Base-by-base conservation (phyloP, 441 rosid genomes). In the Euphorbia schlechtendalii region DNA sequence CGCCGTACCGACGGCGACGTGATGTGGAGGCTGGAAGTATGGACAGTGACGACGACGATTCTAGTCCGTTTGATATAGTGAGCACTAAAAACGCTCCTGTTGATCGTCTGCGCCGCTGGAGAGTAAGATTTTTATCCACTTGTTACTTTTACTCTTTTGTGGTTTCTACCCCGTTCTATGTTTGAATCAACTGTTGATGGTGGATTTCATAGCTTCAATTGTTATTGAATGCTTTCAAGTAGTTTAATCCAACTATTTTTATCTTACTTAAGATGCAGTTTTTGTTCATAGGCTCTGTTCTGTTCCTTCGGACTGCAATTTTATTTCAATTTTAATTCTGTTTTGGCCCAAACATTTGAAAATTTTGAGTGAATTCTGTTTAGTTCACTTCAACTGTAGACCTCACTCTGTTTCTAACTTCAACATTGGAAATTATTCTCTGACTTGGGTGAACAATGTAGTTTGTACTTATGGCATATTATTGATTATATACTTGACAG, bases 51-150 rank as follows among this genome's bases (percentile, higher is more conserved):
- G 59, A 68, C 12, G 61, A 21, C 5, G 59, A 65, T 11, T 71
- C 82, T 25, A 79, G 80, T 82, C 91, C 98, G 34, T 92, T 92
- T 64, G 82, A 84, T 56, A 75, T 92, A n/a, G 53, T 82, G 43
- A 72, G 81, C 74, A 89, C 98, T 49, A 89, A 92, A 74, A 89
- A 82, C 64, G 95, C 85, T 45, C 58, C 96, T 27, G 65, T 65
- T 20, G 88, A 84, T 63, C 75, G 82, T 32, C 91, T 92, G 27
- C 83, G 87, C 56, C 90, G 96, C 53, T 92, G 98, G 98, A 77
- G 96, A 84, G 98, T 87, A 82, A 30, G 17, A 41, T 30, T 10
- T 1, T 6, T 22, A 0, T 12, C 25, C 64, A 24, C 28, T 4
- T 46, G n/a, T 48, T 3, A n/a, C 17, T 56, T 6, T 68, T 4